phyloP scores from a whole-genome alignment of 1,284 basidiomycete genomes.

The Cutaneotrichosporon daszewskae region DNA sequence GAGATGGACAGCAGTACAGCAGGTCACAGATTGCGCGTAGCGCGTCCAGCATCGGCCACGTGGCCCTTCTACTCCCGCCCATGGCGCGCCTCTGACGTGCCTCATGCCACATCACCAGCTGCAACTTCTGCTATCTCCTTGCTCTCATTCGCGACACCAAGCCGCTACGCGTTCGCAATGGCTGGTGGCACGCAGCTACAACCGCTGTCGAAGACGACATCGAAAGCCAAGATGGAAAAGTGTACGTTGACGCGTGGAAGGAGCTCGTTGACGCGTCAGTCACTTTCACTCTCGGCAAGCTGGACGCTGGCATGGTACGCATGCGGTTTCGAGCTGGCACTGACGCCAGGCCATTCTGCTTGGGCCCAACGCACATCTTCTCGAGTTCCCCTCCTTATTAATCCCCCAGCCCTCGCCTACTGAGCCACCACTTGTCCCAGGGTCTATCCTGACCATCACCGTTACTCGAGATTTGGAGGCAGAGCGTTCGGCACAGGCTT shows the following conservation, averaged over 20 bases:
- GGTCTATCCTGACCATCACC: slow-evolving; percentile 94
- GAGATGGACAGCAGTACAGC: no score
- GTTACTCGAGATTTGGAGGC: slow-evolving; percentile 76
- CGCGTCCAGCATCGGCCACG: no score
- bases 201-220: background rate
- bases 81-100: no score
- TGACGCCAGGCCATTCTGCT: slow-evolving; percentile 58
- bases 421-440: slow-evolving; percentile 71
- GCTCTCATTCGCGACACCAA: no score
- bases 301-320: slow-evolving; percentile 52
- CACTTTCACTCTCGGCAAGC: slow-evolving; percentile 67
- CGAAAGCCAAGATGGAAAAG: slow-evolving; percentile 14
- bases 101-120: no score
- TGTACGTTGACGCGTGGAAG: slow-evolving; percentile 5
- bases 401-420: slow-evolving; percentile 54
- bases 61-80: no score
- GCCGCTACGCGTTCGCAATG: no score
- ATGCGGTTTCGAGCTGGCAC: background rate
- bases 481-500: slow-evolving; percentile 69
- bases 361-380: slow-evolving; percentile 84
- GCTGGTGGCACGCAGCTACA: no score
- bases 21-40: no score
- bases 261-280: slow-evolving; percentile 23
- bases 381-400: slow-evolving; percentile 90
- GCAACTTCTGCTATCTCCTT: no score